phyloP scores from a whole-genome alignment of 768 basidiomycete genomes.

The Boletus rex-veris region DNA sequence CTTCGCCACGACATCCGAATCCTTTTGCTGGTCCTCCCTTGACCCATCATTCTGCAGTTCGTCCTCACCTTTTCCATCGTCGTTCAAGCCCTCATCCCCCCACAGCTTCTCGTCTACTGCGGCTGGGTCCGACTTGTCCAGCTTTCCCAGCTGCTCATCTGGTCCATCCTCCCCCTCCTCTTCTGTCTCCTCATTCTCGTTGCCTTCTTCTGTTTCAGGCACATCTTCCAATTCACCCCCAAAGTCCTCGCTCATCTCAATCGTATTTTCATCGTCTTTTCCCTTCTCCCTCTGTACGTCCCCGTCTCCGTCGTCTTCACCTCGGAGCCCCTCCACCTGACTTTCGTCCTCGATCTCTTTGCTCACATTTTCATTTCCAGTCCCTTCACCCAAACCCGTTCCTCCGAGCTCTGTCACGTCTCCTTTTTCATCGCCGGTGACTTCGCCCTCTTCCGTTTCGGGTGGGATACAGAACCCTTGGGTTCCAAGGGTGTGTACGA shows the following conservation, averaged over 20 bases:
- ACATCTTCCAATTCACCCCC: constrained; percentile 85
- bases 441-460: constrained; percentile 59
- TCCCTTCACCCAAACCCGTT: constrained; percentile 84
- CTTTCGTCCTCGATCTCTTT: constrained; percentile 95
- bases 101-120: constrained; percentile 96
- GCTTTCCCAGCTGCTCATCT: constrained; percentile 80
- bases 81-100: constrained; percentile 75
- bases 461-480: constrained; percentile 93
- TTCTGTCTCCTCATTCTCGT: constrained; percentile 46
- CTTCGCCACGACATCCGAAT: constrained; percentile 78
- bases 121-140: constrained; percentile 79
- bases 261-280: constrained; percentile 66
- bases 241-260: constrained; percentile 91
- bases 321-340: constrained; percentile 90
- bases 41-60: constrained; percentile 62
- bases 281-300: constrained; percentile 35
- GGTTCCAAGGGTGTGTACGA: constrained; percentile 68
- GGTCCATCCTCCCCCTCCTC: constrained; percentile 52
- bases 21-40: constrained; percentile 38
- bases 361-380: constrained; percentile 83
- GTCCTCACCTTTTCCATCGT: constrained; percentile 45
- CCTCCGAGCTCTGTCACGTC: constrained; percentile 57
- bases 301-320: constrained; percentile 46
- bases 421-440: constrained; percentile 41
- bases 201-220: constrained; percentile 47